These are phyloP conservation scores for Astragalus membranaceus DNA, from an alignment of 306 rosid species.

Conservation along the genomic window DNA sequence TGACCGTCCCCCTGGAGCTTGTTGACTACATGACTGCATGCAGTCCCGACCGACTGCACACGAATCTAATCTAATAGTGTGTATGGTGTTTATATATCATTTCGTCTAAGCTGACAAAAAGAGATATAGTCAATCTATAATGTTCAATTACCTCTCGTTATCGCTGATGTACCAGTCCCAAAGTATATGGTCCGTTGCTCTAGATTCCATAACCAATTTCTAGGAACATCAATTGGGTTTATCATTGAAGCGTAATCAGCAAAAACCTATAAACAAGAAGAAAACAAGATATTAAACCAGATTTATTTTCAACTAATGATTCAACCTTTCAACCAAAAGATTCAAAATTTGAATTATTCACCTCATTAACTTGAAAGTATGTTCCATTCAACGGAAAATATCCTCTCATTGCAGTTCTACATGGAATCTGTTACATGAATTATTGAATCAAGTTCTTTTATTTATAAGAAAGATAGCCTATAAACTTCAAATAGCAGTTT, in stretches of 20 bases:
- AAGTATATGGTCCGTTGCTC: conserved; percentile 27
- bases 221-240: conserved; percentile 48
- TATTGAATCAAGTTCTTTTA: neutral
- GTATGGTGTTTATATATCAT: no score
- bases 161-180: conserved; percentile 40
- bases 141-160: conserved; percentile 37
- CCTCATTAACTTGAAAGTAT: conserved; percentile 82
- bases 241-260: conserved; percentile 43
- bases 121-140: neutral
- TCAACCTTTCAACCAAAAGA: neutral
- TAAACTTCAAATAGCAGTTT: neutral
- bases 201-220: conserved; percentile 39
- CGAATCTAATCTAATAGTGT: no score
- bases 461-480: neutral
- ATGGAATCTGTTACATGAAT: conserved; percentile 50
- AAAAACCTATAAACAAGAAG: conserved; percentile 38
- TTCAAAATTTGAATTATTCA: neutral
- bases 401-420: conserved; percentile 54
- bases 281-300: neutral
- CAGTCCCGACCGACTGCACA: no score
- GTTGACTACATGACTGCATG: no score
- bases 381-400: conserved; percentile 72
- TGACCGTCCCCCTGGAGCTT: no score
- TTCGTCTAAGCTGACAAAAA: no score
- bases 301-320: no score